Evolutionary conservation across 1,139 yeast genomes (phyloP), one percentile per base, ranked within the genome.

Genomic region (Suhomyces wounanorum): DNA sequence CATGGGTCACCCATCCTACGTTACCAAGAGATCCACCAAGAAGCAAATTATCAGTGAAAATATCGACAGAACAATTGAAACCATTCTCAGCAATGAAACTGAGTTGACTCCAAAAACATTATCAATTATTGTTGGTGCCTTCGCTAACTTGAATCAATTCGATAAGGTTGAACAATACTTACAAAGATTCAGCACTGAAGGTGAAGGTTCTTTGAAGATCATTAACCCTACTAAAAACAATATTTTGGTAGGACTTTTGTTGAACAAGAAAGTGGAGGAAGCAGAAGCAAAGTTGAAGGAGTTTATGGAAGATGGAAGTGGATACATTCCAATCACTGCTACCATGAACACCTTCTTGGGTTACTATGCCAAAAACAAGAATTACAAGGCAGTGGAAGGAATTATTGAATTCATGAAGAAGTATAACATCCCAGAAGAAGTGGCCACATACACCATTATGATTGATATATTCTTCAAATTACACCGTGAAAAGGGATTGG

Each of bases 391-490:
- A 3, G 75, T 75, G 14, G 74, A 70, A 46, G 77, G 75, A 5
- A 68, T 76, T 43, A 56, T 74, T 44, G 57, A 66, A 40, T 76
- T 66, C 60, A 76, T 76, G 79, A 62, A 64, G 50, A 57, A 59
- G 31, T 51, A 72, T 36, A 68, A 73, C n/a, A 68, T 85, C 36
- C 63, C 73, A 35, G 88, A 87, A 28, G 89, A 85, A 62, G 75
- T 83, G 46, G 84, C 83, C 14, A 85, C 94, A 1, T 82, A 83
- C 64, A 80, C 92, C n/a, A 79, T 79, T 38, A 68, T 86, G 33
- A 75, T 86, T 49, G 85, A 85, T 61, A 67, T 78, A 48, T 74
- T 79, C 57, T 76, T 85, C 68, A 83, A 81, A 62, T 58, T 71
- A 37, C 72, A 78, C 44, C 69, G 71, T 41, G 68, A 71, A 9